phyloP scores from a whole-genome alignment of 208 protist genomes.

The Tetramitus jugosus region DNA sequence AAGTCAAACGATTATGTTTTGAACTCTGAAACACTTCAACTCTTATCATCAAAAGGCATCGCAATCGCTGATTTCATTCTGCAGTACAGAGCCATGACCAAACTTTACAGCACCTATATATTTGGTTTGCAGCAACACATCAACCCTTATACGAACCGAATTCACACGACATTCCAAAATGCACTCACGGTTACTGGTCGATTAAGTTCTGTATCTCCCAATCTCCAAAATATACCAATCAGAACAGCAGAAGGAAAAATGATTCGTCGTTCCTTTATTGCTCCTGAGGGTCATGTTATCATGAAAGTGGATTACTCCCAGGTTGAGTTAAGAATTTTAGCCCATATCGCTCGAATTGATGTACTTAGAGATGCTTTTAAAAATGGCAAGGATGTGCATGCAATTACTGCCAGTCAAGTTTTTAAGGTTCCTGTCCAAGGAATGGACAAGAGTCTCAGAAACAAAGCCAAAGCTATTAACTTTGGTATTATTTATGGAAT shows the following conservation, averaged over 20 bases:
- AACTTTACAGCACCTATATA: conserved; percentile 12
- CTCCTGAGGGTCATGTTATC: neutral
- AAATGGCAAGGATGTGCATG: conserved; percentile 1
- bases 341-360: conserved; percentile 20
- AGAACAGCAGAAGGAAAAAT: conserved; percentile 9
- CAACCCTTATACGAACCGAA: conserved; percentile 18
- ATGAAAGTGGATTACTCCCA: conserved; percentile 29
- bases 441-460: neutral
- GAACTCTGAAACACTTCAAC: conserved; percentile 5
- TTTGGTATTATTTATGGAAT: conserved; percentile 32
- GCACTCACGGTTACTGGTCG: conserved; percentile 25
- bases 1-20: neutral
- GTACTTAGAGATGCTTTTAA: conserved; percentile 9
- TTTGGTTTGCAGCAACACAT: conserved; percentile 15
- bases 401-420: conserved; percentile 19
- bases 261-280: conserved; percentile 17
- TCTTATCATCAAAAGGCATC: neutral
- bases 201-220: conserved; percentile 3
- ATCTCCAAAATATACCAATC: conserved; percentile 27
- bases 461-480: conserved; percentile 27
- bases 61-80: conserved; percentile 2
- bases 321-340: conserved; percentile 29
- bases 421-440: conserved; percentile 18
- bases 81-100: conserved; percentile 4
- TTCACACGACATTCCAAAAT: conserved; percentile 31